Evolutionary conservation across 2,329 filamentous ascomycete genomes (phyloP).

Genomic region (Capronia americana): DNA sequence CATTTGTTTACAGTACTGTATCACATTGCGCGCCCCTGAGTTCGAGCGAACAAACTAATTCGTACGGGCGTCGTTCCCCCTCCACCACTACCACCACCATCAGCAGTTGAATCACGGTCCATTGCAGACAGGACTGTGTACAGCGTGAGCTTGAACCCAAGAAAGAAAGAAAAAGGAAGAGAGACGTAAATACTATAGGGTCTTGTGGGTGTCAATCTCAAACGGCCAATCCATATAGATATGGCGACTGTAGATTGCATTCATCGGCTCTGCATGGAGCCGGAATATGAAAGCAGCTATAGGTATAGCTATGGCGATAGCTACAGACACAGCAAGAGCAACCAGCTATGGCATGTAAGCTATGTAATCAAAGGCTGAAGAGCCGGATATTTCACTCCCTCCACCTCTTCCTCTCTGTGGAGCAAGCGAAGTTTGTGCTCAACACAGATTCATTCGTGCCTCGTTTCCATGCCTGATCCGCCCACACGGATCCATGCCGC

Average conservation of each 20-base stretch:
- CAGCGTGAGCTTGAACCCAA: background rate
- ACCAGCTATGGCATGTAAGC: background rate
- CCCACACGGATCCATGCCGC: conserved; percentile 3
- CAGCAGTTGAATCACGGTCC: background rate
- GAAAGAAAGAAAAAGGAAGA: background rate
- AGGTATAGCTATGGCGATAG: background rate
- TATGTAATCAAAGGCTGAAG: conserved; percentile 27
- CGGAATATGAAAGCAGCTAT: background rate
- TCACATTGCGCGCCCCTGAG: background rate
- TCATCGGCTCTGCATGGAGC: background rate
- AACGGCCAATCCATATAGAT: conserved; percentile 22
- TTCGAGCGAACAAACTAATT: background rate
- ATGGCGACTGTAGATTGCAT: conserved; percentile 22
- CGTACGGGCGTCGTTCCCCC: too few species aligned
- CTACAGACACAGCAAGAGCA: background rate
- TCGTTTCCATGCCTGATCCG: background rate
- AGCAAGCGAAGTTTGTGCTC: background rate
- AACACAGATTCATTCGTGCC: background rate
- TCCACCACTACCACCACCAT: too few species aligned
- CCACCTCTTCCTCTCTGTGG: background rate
- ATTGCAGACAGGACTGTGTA: background rate
- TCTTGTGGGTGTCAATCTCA: background rate
- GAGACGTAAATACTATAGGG: too few species aligned
- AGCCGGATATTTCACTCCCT: conserved; percentile 33
- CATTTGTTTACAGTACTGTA: background rate